These are phyloP conservation scores for Perkinsus olseni DNA, from an alignment of 169 alveolate genomes.

Conservation along the genomic window DNA sequence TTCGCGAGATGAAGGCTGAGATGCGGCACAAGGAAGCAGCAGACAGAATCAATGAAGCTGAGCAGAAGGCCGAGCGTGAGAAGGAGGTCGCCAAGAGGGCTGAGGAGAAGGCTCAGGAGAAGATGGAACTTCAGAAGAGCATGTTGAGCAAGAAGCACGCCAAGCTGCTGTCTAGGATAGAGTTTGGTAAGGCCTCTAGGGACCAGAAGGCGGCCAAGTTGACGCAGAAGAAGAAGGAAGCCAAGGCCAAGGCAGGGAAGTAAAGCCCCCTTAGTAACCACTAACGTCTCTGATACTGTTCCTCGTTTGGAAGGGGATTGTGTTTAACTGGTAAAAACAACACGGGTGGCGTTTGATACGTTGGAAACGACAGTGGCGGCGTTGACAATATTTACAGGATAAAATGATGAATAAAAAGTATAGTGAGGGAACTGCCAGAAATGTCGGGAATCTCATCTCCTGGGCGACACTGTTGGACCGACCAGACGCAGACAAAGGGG, in stretches of 20 bases:
- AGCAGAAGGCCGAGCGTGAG: neutral
- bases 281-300: neutral
- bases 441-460: too few species aligned
- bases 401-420: too few species aligned
- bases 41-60: neutral
- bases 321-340: too few species aligned
- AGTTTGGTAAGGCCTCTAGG: neutral
- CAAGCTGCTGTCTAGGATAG: neutral
- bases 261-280: neutral
- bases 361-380: too few species aligned
- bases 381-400: too few species aligned
- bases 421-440: too few species aligned
- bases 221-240: neutral
- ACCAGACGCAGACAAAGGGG: neutral
- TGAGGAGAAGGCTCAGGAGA: constrained; percentile 10
- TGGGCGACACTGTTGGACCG: neutral
- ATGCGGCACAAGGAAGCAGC: neutral
- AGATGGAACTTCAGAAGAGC: neutral
- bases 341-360: too few species aligned
- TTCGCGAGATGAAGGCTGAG: neutral
- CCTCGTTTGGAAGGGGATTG: neutral
- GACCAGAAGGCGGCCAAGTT: neutral
- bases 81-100: neutral
- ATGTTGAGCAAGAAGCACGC: neutral
- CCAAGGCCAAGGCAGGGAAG: neutral